A percentile compares a stretch with the other conserved stretches of the same genome.
Conservation (phyloP, 2,329 filamentous ascomycete genomes). For the Diaporthe sp. region DNA sequence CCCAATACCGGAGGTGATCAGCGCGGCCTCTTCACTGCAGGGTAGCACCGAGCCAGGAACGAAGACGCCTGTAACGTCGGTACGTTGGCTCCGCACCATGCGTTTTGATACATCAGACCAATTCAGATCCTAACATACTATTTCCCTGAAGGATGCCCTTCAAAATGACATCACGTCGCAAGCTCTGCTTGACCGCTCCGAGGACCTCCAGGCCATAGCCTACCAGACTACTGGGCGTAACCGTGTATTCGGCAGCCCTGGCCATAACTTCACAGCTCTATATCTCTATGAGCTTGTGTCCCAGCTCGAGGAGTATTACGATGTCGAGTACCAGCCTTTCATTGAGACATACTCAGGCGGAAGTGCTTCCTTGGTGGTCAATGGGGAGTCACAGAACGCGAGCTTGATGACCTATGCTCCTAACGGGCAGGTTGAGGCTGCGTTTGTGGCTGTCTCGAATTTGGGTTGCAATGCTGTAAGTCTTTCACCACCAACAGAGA, state of each 20-base stretch:
- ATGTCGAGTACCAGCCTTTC: constrained; percentile 29
- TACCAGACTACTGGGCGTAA: constrained; percentile 22
- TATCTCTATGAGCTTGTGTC: constrained; percentile 14
- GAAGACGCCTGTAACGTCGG: constrained; percentile 9
- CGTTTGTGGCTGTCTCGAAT: constrained; percentile 52
- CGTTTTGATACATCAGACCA: not conserved
- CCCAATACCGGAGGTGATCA: constrained; percentile 4
- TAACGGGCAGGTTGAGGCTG: constrained; percentile 53
- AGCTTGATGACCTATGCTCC: constrained; percentile 17
- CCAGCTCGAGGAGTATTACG: constrained; percentile 25
- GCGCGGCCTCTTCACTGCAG: not conserved
- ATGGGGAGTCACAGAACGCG: not conserved
- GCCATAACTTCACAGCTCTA: constrained; percentile 22
- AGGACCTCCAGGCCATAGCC: constrained; percentile 18
- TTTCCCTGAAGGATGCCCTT: not conserved
- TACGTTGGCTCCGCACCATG: not conserved
- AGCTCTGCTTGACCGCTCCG: constrained; percentile 4
- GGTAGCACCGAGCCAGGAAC: constrained; percentile 1
- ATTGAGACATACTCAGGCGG: constrained; percentile 14
- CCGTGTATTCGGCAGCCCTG: constrained; percentile 27
- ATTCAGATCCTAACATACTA: not conserved
- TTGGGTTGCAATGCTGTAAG: constrained; percentile 54
- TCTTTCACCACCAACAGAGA: not conserved
- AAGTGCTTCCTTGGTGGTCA: constrained; percentile 13
- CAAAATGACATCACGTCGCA: constrained; percentile 21